Evolutionary conservation across 163 green algal species (phyloP), one percentile per base, ranked within the genome.

Genomic region (Volvox carteri): DNA sequence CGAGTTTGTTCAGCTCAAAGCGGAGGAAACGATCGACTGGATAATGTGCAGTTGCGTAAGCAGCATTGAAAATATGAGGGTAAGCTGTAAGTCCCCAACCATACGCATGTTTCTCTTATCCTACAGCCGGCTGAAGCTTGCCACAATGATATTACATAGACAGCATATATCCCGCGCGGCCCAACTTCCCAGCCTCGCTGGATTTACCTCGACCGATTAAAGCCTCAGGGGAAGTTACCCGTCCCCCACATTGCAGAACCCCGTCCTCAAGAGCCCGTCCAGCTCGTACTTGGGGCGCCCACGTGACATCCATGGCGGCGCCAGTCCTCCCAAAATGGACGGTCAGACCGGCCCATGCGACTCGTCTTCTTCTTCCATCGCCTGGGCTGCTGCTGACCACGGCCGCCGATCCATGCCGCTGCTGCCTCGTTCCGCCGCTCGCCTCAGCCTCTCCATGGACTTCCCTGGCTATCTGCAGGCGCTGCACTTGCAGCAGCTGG

Each of bases 381-480:
- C 37, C 14, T 72, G 60, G 60, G 60, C 28, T 28, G 28, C 11
- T 37, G 25, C 60, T 9, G 60, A 72, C 28, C 60, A 75, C 35
- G 25, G 65, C 6, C 11, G 21, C 39, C 41, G 70, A 37, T 78
- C 70, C 70, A 54, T 78, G 70, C 70, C 70, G 19, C 39, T 56
- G 19, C 70, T 78, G 70, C 39, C 70, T 39, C 70, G 37, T 4
- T 19, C 70, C 21, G 70, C 70, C 39, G 70, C 70, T 8, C 70
- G 70, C 18, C 37, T 78, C 70, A 78, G 70, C 70, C 39, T 78
- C 39, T 50, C 33, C 30, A 48, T 76, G 9, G 70, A 78, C 70
- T 78, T 78, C 70, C 70, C 70, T 14, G 39, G 70, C 70, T 78
- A 54, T 39, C 39, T 54, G 30, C 70, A 41, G 70, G 70, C 65